Conservation (phyloP, 331 rosid species). For the Acacia pycnantha region DNA sequence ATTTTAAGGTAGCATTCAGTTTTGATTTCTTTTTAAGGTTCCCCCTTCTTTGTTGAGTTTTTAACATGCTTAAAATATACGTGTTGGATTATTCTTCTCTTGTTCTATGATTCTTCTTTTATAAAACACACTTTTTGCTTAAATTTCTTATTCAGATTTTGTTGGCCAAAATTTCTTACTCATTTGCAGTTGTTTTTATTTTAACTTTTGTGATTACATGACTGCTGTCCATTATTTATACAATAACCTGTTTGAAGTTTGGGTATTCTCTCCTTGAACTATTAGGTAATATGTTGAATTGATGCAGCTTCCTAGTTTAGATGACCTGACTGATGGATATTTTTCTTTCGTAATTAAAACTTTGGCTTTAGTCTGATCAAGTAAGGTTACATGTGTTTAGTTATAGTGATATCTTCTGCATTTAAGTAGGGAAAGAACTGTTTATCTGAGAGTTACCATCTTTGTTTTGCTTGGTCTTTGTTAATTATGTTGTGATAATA, state of each 20-base stretch:
- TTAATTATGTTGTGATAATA: background rate
- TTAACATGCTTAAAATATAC: background rate
- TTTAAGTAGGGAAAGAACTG: background rate
- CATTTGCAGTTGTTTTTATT: conserved; percentile 9
- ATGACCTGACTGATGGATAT: background rate
- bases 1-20: background rate
- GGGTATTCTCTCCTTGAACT: background rate
- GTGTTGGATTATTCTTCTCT: background rate
- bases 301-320: conserved; percentile 11
- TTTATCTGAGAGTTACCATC: background rate
- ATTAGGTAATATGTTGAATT: background rate
- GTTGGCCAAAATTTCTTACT: background rate
- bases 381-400: background rate
- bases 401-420: background rate
- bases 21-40: background rate
- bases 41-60: background rate
- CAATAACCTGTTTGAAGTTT: background rate
- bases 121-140: background rate
- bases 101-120: background rate
- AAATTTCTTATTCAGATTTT: background rate
- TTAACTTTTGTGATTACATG: background rate
- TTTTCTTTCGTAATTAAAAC: background rate
- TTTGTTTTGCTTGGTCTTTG: conserved; percentile 22
- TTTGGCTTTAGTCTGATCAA: conserved; percentile 2
- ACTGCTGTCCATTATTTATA: background rate